Evolutionary conservation across 441 rosid genomes (phyloP).

Genomic region (Manihot esculenta): DNA sequence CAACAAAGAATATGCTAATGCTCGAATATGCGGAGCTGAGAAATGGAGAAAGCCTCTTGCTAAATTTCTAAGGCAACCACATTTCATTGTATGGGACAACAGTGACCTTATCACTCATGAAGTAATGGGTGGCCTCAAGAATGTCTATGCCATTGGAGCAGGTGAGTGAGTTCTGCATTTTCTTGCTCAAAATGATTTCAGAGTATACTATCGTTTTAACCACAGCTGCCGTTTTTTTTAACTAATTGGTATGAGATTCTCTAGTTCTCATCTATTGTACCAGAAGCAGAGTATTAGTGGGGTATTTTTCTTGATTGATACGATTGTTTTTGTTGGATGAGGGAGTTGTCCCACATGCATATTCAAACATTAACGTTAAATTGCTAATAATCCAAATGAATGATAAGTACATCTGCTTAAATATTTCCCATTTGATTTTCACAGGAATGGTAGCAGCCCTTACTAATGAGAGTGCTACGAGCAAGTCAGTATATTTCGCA

Average conservation of each 20-base stretch:
- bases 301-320: not conserved
- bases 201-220: not conserved
- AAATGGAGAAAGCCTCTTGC: constrained; percentile 95
- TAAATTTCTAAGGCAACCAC: constrained; percentile 89
- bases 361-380: not conserved
- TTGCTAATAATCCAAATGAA: no score
- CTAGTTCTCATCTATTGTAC: not conserved
- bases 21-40: constrained; percentile 92
- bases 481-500: constrained; percentile 56
- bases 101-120: constrained; percentile 57
- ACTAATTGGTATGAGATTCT: not conserved
- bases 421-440: constrained; percentile 10
- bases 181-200: not conserved
- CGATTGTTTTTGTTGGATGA: not conserved
- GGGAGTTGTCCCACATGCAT: no score
- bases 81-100: constrained; percentile 96
- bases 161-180: constrained; percentile 45
- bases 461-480: constrained; percentile 57
- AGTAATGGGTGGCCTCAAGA: constrained; percentile 84
- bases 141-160: constrained; percentile 99
- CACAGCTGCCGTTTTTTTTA: not conserved
- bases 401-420: not conserved
- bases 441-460: constrained; percentile 58
- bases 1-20: constrained; percentile 94
- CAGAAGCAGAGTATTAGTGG: not conserved